phyloP scores from a whole-genome alignment of 2,329 filamentous ascomycete species.

The Aspergillus ustus region DNA sequence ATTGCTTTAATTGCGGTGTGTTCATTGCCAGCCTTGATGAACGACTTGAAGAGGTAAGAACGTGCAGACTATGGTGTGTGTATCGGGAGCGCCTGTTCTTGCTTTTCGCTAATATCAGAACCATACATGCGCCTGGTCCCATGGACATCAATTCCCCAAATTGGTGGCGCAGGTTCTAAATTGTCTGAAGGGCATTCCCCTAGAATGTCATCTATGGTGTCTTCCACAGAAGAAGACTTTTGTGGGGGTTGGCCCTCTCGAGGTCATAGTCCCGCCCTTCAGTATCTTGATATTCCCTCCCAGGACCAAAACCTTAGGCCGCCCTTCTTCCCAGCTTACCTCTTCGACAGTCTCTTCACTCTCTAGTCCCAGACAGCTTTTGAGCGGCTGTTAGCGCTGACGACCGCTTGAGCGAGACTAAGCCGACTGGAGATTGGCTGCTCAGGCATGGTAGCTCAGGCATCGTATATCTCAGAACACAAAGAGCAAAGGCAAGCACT shows the following conservation, averaged over 20 bases:
- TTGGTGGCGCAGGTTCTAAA: slow-evolving; percentile 44
- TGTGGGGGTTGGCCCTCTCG: slow-evolving; percentile 45
- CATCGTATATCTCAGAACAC: slow-evolving; percentile 78
- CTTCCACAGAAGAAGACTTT: slow-evolving; percentile 15
- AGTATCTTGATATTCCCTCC: slow-evolving; percentile 75
- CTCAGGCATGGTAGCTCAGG: slow-evolving; percentile 83
- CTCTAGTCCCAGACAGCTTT: slow-evolving; percentile 77
- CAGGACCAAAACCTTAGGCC: slow-evolving; percentile 74
- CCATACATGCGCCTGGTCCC: slow-evolving; percentile 55
- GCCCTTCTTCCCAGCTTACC: slow-evolving; percentile 74
- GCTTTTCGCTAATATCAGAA: slow-evolving; percentile 26
- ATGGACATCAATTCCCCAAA: slow-evolving; percentile 65
- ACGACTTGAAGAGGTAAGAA: slow-evolving; percentile 59
- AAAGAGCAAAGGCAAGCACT: slow-evolving; percentile 78
- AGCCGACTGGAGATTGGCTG: slow-evolving; percentile 83
- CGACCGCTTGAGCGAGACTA: slow-evolving; percentile 81
- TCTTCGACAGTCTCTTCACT: slow-evolving; percentile 68
- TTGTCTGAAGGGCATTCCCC: slow-evolving; percentile 14
- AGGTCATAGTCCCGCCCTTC: slow-evolving; percentile 77
- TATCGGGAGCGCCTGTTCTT: slow-evolving; percentile 65
- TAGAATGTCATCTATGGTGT: slow-evolving; percentile 20
- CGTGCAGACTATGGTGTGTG: slow-evolving; percentile 73
- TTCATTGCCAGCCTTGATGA: slow-evolving; percentile 29
- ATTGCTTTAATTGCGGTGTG: slow-evolving; percentile 35
- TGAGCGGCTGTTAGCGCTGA: slow-evolving; percentile 77